Conservation (phyloP, 1,284 basidiomycete species). For the Malassezia furfur region DNA sequence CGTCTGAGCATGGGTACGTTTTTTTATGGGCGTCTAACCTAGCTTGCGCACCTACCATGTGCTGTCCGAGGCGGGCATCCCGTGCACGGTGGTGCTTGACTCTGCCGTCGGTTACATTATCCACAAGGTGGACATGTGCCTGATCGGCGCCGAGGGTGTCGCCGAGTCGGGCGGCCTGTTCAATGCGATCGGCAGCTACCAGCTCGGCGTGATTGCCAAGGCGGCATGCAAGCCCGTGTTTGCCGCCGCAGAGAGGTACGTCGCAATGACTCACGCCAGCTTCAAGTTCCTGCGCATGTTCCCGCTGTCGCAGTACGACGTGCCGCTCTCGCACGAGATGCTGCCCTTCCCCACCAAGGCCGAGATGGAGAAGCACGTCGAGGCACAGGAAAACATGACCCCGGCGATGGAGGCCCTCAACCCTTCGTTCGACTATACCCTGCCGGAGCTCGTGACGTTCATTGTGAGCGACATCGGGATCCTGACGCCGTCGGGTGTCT, state of each 20-base stretch:
- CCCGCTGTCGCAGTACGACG: slow-evolving; percentile 89
- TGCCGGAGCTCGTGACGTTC: slow-evolving; percentile 72
- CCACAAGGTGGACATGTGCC: slow-evolving; percentile 84
- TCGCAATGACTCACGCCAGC: slow-evolving; percentile 41
- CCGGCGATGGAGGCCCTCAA: slow-evolving; percentile 33
- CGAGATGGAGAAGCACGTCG: not conserved
- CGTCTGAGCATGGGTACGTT: slow-evolving; percentile 56
- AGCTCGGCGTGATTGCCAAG: slow-evolving; percentile 92
- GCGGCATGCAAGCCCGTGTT: slow-evolving; percentile 91
- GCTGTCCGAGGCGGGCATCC: slow-evolving; percentile 64
- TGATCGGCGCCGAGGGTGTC: slow-evolving; percentile 94
- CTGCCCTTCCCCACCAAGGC: slow-evolving; percentile 23
- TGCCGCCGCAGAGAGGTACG: slow-evolving; percentile 67
- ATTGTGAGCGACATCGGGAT: slow-evolving; percentile 86
- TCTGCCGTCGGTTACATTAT: slow-evolving; percentile 94
- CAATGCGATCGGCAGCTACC: slow-evolving; percentile 78
- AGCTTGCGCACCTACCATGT: slow-evolving; percentile 33
- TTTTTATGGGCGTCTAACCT: not conserved
- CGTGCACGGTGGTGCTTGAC: slow-evolving; percentile 87
- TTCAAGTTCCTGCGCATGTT: slow-evolving; percentile 97
- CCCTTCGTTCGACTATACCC: slow-evolving; percentile 43
- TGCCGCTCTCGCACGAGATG: slow-evolving; percentile 54
- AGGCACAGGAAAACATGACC: slow-evolving; percentile 22
- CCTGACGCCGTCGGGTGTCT: slow-evolving; percentile 79
- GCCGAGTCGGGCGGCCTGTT: slow-evolving; percentile 65